Evolutionary conservation across 1,139 yeast genomes (phyloP), one percentile per base, ranked within the genome.

Genomic region (Debaryomyces singareniensis): DNA sequence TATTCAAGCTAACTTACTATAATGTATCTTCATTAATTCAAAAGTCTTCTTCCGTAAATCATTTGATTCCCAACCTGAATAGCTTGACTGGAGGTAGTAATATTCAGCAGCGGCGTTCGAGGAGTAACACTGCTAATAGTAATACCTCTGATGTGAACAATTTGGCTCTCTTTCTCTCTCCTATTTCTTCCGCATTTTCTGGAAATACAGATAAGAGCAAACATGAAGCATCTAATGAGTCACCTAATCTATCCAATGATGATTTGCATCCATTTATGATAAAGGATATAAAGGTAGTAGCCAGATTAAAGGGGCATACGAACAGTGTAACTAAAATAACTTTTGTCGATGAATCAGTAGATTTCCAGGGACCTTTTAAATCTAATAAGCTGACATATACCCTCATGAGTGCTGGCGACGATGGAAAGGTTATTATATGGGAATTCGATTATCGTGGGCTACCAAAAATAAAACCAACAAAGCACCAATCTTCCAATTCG

Each of bases 371-470:
- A 18, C 32, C 36, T 14, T 51, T 48, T 37, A 23, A 23, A 12
- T 23, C 25, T 12, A 49, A 29, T 27, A 36, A 33, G 15, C 54
- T 50, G 34, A 50, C 54, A 12, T 83, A 83, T 49, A 64, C 80
- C 33, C 52, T 83, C 22, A 73, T 81, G 2, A 68, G 82, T 25
- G 78, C 78, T 35, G 87, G 89, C 2, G 78, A 71, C 43, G 94
- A 83, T 47, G 86, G 87, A 1, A 67, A 68, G 33, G 55, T 82
- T 5, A 53, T 78, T 21, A 57, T 80, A 18, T 83, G 89, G 85
- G 93, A 83, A 43, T 79, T 83, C 49, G 75, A 77, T 31, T 80
- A 82, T 25, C 65, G 71, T 43, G 71, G 78, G 9, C 51, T 81
- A 26, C 75, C 79, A 2, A 68, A 67, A 34, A 53, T 68, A 9